Conservation (phyloP, 129 eudicot species). For the Flaveria sonorensis region DNA sequence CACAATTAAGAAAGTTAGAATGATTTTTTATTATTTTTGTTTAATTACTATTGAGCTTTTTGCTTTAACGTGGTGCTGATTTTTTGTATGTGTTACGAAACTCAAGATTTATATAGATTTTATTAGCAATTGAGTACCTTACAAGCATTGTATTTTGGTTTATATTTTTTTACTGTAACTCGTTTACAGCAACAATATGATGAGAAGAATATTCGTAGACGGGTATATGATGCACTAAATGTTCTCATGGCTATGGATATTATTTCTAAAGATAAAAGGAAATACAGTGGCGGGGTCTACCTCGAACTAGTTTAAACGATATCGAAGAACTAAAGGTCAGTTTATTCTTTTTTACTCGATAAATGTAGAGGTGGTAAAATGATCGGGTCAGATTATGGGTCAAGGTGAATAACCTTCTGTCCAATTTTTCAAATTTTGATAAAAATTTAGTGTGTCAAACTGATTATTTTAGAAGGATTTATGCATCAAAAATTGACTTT, state of each 20-base stretch:
- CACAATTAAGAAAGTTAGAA: background rate
- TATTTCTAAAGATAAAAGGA: constrained; percentile 77
- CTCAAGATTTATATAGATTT: background rate
- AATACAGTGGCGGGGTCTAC: constrained; percentile 65
- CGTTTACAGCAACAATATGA: constrained; percentile 54
- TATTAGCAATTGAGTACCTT: background rate
- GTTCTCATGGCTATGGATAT: constrained; percentile 95
- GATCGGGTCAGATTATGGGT: background rate
- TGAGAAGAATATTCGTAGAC: constrained; percentile 79
- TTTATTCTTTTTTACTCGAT: background rate
- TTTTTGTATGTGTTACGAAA: background rate
- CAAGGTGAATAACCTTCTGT: background rate
- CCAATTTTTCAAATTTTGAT: background rate
- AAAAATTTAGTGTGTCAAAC: background rate
- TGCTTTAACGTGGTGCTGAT: background rate
- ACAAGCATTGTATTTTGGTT: background rate
- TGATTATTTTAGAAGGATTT: constrained; percentile 6
- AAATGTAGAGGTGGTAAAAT: background rate
- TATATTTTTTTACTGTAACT: constrained; percentile 8
- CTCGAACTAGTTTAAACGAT: constrained; percentile 48
- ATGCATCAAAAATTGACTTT: background rate
- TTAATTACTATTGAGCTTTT: background rate
- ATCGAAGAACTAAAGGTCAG: constrained; percentile 72
- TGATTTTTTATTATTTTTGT: background rate
- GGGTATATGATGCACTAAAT: constrained; percentile 76